These are phyloP conservation scores for Colletotrichum salicis DNA, from an alignment of 2,329 filamentous ascomycete genomes.

Conservation along the genomic window DNA sequence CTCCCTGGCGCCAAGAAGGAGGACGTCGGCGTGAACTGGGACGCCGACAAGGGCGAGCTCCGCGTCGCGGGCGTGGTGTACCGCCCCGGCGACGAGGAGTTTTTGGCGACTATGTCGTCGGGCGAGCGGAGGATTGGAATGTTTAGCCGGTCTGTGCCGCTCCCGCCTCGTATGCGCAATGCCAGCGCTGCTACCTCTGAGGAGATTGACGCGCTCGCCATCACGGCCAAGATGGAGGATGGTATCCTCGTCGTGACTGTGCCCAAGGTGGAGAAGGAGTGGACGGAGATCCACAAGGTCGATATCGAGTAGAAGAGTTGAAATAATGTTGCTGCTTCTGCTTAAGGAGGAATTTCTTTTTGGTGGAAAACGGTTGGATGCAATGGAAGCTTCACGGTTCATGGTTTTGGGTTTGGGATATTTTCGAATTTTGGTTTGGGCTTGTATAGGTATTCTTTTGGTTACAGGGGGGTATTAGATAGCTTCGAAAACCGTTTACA, in stretches of 20 bases:
- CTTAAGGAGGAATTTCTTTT: background rate
- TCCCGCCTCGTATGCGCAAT: conserved; percentile 56
- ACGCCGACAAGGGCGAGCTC: conserved; percentile 73
- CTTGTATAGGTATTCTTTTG: background rate
- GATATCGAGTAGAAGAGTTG: conserved; percentile 62
- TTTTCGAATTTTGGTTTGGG: background rate
- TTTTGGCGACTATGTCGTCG: conserved; percentile 70
- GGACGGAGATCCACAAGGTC: conserved; percentile 71
- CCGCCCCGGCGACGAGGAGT: conserved; percentile 76
- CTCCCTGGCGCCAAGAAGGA: conserved; percentile 83
- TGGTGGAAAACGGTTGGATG: background rate
- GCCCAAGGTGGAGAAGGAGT: conserved; percentile 75
- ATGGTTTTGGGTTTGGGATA: background rate
- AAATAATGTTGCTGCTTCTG: background rate
- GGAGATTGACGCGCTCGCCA: conserved; percentile 72
- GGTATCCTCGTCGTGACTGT: conserved; percentile 82
- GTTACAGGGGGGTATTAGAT: background rate
- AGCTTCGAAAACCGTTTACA: background rate
- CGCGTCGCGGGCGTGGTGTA: conserved; percentile 78
- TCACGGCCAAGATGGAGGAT: conserved; percentile 81
- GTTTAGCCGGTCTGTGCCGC: conserved; percentile 76
- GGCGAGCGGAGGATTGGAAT: conserved; percentile 78
- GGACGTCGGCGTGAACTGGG: conserved; percentile 81
- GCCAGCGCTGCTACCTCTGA: conserved; percentile 39
- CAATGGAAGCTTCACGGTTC: background rate